Conservation (phyloP, 106 monocot species). For the Dendrobium huoshanense region DNA sequence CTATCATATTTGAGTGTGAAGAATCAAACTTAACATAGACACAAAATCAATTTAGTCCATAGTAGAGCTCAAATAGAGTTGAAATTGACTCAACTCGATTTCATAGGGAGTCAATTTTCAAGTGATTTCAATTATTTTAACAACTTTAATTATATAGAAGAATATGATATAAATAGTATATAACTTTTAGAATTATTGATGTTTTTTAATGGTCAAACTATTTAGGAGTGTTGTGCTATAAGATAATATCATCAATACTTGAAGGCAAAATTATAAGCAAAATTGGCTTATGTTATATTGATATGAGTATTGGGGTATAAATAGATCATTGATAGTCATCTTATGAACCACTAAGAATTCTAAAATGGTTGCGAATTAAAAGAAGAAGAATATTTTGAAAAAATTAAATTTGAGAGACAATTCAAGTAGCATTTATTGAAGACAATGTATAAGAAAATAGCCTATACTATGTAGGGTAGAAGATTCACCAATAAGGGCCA, state of each 20-base stretch:
- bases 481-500: no score
- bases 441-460: neutral
- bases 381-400: neutral
- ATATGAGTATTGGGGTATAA: neutral
- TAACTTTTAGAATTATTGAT: no score
- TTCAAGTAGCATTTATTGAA: neutral
- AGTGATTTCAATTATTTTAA: neutral
- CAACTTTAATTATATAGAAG: neutral
- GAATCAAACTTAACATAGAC: neutral
- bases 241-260: neutral
- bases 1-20: neutral
- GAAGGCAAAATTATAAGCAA: neutral
- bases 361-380: no score
- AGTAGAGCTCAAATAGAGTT: neutral
- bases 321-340: neutral
- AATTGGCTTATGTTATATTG: neutral
- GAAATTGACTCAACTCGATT: neutral
- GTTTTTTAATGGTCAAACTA: neutral
- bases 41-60: neutral
- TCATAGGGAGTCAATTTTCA: neutral
- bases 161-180: neutral
- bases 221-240: neutral
- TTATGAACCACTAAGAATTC: neutral
- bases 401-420: neutral
- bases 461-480: no score